Conservation (phyloP, 768 basidiomycete genomes). For the Pholiota microspora region DNA sequence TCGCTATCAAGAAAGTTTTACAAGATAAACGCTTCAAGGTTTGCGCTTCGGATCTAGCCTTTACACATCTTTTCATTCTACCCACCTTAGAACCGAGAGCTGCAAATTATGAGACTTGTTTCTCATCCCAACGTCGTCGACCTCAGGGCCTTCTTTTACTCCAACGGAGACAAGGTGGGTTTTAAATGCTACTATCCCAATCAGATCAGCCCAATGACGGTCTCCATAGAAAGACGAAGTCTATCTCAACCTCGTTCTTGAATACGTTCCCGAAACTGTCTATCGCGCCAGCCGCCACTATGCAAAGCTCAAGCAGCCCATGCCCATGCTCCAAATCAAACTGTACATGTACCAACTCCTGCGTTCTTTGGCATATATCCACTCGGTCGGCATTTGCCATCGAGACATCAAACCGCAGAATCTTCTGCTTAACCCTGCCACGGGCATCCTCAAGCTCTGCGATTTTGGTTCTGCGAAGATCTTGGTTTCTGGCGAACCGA, state of each 20-base stretch:
- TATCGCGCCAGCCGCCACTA: constrained; percentile 99
- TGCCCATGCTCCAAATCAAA: constrained; percentile 99
- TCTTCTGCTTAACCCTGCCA: constrained; percentile 92
- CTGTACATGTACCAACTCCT: constrained; percentile 99
- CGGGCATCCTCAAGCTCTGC: constrained; percentile 95
- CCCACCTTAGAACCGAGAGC: constrained; percentile 84
- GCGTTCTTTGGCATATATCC: constrained; percentile 98
- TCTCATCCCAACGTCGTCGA: constrained; percentile 98
- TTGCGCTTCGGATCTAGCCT: constrained; percentile 28
- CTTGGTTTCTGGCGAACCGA: constrained; percentile 94
- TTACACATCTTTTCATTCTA: constrained; percentile 9
- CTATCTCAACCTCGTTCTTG: constrained; percentile 97
- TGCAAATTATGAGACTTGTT: constrained; percentile 98
- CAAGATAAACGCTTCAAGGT: constrained; percentile 99
- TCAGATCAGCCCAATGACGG: constrained; percentile 5
- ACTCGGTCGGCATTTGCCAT: constrained; percentile 99
- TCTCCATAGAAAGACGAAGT: constrained; percentile 92
- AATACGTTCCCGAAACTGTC: constrained; percentile 99
- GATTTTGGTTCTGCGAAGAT: constrained; percentile 99
- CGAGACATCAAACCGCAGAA: constrained; percentile 99
- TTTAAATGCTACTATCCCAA: constrained; percentile 9
- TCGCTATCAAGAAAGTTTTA: constrained; percentile 99
- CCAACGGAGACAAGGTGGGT: constrained; percentile 96
- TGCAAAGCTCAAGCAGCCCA: constrained; percentile 98
- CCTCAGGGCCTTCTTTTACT: constrained; percentile 97